Base-by-base conservation (phyloP, 225 moss, liverwort and hornwort species). In the Bryoerythrophyllum caledonicum region DNA sequence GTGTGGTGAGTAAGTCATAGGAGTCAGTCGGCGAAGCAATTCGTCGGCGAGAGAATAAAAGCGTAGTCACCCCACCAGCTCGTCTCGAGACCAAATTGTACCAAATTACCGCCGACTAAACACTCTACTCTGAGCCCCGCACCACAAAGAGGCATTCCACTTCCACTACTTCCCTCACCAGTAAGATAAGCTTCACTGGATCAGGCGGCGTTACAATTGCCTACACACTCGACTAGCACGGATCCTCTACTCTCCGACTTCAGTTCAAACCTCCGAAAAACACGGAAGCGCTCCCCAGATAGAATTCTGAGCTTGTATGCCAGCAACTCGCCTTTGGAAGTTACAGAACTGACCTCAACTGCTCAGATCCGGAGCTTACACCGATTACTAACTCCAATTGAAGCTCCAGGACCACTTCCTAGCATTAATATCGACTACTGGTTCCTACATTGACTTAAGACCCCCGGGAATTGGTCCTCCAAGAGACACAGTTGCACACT, bases 391-490 rank as follows among this genome's bases (percentile, higher is more conserved):
- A 2, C 71, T 7, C 23, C 71, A 75, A 78, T 68, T 75, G 72
- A 43, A 27, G 53, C 41, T 27, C 8, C 55, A 2, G 2, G 7
- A 64, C 25, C 3, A 56, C 75, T 61, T 59, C 20, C 63, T 0
- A 41, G 17, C 35, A 46, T 43, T 21, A 48, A 25, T 1, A 17
- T 26, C n/a, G 16, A 60, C 80, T 65, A 26, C 77, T 43, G 44
- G 74, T 80, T 67, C 2, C 73, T 72, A 76, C 85, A 85, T 85
- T 79, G 58, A 79, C 72, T 67, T 24, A 28, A 16, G 34, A 72
- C 62, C 78, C 48, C 75, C 64, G 43, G 64, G 23, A 82, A 65
- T 74, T 73, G 23, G 41, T 75, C 60, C 7, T 53, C 57, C 19
- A 21, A 79, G 41, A 46, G 41, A 46, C 21, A 20, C 44, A 76